Base-by-base conservation (phyloP, 2,329 filamentous ascomycete species). In the Dactylella cylindrospora region DNA sequence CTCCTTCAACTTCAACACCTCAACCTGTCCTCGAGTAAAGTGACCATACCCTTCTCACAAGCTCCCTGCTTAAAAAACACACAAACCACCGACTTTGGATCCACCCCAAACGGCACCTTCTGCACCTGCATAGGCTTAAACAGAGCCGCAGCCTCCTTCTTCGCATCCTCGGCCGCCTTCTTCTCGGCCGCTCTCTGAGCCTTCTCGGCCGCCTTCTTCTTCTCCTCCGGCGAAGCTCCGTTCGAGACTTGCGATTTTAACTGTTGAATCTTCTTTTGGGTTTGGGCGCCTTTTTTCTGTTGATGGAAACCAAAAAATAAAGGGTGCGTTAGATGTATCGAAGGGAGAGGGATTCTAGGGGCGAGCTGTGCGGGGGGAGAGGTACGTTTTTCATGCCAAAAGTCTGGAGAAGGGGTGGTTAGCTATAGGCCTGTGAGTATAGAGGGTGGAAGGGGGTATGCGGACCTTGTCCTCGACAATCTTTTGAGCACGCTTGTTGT, bases 341-440 rank as follows among this genome's bases (percentile, higher is more conserved):
- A 35, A 35, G 6, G 41, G 4, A 17, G 33, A 23, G 12, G 49
- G 43, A 28, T 32, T 10, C 23, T 13, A 25, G 20, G 38, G 15
- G 45, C 35, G 20, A 31, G 32, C 23, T 33, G 13, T 29, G 35
- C 6, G 36, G 49, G 6, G 33, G 59, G 60, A 36, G 52, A 74
- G 75, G 68, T 74, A 79, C 77, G 73, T 98, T 98, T 78, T 98
- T 98, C 93, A 98, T 97, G 70, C 93, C 93, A 79, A 98, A 98
- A 41, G 93, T 95, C 77, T 79, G 60, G 6, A 38, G 33, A 19
- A 40, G 40, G 38, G 3, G 19, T 20, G 9, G 12, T 10, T 13
- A 32, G 12, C n/a, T 31, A 38, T n/a, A n/a, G n/a, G 20, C 15
- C 15, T 53, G 13, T 53, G 47, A 35, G 22, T 26, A 29, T 13